Base-by-base conservation (phyloP, 305 asterid genomes). In the Fraxinus nigra region DNA sequence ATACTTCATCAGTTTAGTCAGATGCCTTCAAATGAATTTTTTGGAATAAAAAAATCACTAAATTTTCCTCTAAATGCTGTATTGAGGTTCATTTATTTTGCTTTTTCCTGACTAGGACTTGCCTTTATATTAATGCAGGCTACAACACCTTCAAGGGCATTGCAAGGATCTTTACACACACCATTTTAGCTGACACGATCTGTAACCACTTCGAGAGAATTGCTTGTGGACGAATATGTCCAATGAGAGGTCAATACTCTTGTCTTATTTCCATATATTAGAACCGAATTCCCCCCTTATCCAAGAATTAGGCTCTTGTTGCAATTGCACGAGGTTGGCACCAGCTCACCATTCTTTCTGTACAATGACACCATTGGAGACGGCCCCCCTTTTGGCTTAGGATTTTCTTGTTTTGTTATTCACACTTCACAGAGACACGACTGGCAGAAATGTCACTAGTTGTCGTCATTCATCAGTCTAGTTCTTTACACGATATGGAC, bases 121-220 rank as follows among this genome's bases (percentile, higher is more conserved):
- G 40, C 32, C 35, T 67, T 33, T 79, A 20, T 78, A 38, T 75
- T 84, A 24, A 35, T 77, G 85, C 91, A 94, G 98, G 88, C 84
- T 82, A 85, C 96, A 75, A 72, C 83, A 75, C 86, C 91, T 85
- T 88, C 95, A 86, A 89, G 91, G 89, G 88, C 91, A 78, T 84
- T 85, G 90, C 96, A 84, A 83, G 95, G 91, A 76, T 84, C 79
- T 87, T 87, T 59, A 89, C 91, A 16, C 91, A 88, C 90, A 85
- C 90, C 81, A 69, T 92, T 85, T 88, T 92, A 90, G 92, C 88
- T 81, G 92, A 74, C 16, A 20, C 32, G 46, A 32, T 77, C 56
- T 90, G 86, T 83, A 28, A 70, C 51, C 91, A 84, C 54, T 28
- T 79, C 4, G 84, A 81, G 82, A 77, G 67, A 43, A 43, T 65